These are phyloP conservation scores for Fusarium sp. DNA, from an alignment of 2,329 filamentous ascomycete species.

Conservation along the genomic window DNA sequence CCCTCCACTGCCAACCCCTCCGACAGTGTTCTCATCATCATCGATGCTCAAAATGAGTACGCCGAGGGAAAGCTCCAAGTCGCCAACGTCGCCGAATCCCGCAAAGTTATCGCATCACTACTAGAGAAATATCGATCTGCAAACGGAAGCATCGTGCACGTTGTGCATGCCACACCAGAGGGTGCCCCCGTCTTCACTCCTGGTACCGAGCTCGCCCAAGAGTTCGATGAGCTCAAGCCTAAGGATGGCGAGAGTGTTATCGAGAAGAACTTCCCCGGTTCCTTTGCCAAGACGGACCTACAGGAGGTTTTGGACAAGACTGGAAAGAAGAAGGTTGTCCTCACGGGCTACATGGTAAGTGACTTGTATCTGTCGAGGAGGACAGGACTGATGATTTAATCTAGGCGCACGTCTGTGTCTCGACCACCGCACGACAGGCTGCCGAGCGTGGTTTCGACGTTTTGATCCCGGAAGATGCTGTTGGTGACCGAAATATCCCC, in stretches of 20 bases:
- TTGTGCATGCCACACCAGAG: conserved; percentile 71
- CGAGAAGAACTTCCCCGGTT: conserved; percentile 69
- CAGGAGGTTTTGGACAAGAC: conserved; percentile 64
- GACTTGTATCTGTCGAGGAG: not conserved
- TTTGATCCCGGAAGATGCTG: conserved; percentile 71
- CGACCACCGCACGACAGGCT: conserved; percentile 73
- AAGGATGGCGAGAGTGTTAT: conserved; percentile 69
- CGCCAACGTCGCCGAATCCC: conserved; percentile 65
- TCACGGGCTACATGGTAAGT: conserved; percentile 71
- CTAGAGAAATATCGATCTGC: conserved; percentile 72
- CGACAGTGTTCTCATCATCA: conserved; percentile 76
- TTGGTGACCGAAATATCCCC: conserved; percentile 77
- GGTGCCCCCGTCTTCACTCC: conserved; percentile 78
- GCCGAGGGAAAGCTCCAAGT: conserved; percentile 71
- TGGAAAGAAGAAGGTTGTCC: conserved; percentile 71
- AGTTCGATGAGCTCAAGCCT: conserved; percentile 72
- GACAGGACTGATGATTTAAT: not conserved
- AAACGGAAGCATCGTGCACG: conserved; percentile 68
- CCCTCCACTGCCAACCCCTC: conserved; percentile 69
- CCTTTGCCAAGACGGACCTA: conserved; percentile 73
- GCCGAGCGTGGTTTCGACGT: conserved; percentile 75
- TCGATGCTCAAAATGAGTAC: conserved; percentile 81
- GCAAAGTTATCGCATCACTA: conserved; percentile 69
- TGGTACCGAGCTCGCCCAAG: conserved; percentile 69
- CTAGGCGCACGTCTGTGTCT: conserved; percentile 76